Conservation (phyloP, 2,329 filamentous ascomycete genomes). For the Aspergillus bombycis region DNA sequence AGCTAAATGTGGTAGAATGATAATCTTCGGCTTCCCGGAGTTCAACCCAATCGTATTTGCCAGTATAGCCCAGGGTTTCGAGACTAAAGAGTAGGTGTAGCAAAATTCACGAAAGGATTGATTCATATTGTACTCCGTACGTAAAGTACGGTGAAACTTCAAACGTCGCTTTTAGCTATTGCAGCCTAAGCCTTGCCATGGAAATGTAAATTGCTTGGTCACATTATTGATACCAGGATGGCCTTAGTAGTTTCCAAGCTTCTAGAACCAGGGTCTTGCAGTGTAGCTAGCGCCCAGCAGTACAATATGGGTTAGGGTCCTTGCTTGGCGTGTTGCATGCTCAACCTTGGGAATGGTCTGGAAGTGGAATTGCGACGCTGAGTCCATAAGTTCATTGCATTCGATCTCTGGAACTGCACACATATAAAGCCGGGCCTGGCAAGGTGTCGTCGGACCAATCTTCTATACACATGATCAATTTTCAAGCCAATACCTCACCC, state of each 20-base stretch:
- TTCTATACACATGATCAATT: neutral
- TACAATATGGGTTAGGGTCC: neutral
- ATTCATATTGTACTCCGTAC: rapidly evolving
- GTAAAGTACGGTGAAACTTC: no score
- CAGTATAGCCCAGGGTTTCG: no score
- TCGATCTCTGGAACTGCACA: neutral
- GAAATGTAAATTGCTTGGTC: no score
- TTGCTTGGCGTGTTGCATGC: neutral
- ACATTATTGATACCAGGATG: no score
- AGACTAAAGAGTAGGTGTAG: no score
- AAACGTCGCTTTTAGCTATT: no score
- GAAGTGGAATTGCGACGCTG: no score
- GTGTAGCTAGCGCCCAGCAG: neutral
- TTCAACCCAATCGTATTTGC: no score
- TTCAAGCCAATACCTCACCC: neutral
- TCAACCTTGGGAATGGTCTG: neutral
- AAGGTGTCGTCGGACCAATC: neutral
- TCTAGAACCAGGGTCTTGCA: neutral
- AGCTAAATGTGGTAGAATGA: no score
- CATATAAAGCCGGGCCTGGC: neutral
- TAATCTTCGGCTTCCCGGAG: no score
- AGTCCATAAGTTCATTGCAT: no score
- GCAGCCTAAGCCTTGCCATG: neutral
- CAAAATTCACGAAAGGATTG: no score
- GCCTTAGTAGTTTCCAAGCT: neutral